phyloP scores from a whole-genome alignment of 2,329 filamentous ascomycete species.

The Fulvia fulva region DNA sequence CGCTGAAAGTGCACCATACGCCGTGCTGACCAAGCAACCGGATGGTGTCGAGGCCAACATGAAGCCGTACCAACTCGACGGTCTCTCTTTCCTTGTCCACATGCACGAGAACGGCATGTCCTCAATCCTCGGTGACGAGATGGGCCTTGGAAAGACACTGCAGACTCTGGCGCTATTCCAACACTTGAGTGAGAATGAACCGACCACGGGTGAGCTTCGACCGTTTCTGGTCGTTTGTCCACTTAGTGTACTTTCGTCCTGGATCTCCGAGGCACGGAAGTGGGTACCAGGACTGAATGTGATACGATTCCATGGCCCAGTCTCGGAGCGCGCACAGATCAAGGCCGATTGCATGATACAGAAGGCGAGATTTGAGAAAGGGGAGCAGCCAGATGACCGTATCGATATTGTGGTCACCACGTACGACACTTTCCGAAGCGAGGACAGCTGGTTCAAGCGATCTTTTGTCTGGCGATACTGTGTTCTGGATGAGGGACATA shows the following conservation, averaged over 20 bases:
- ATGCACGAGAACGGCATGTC: constrained; percentile 45
- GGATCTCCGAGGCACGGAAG: constrained; percentile 46
- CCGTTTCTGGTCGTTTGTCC: constrained; percentile 50
- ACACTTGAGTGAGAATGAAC: constrained; percentile 42
- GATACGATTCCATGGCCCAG: constrained; percentile 47
- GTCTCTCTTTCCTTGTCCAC: constrained; percentile 48
- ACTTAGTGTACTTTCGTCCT: constrained; percentile 48
- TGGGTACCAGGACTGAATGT: constrained; percentile 48
- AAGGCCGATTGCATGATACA: constrained; percentile 35
- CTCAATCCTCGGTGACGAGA: constrained; percentile 48
- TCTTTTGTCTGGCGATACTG: constrained; percentile 51
- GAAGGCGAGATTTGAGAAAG: constrained; percentile 11
- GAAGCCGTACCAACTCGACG: constrained; percentile 51
- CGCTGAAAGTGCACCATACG: constrained; percentile 33
- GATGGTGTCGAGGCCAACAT: constrained; percentile 46
- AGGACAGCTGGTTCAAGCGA: constrained; percentile 48
- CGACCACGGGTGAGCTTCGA: constrained; percentile 37
- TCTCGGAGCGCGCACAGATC: constrained; percentile 41
- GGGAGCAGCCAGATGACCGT: constrained; percentile 35
- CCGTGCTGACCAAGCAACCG: constrained; percentile 41
- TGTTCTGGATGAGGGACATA: constrained; percentile 53
- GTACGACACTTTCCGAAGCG: constrained; percentile 47
- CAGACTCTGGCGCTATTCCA: constrained; percentile 50
- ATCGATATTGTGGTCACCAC: constrained; percentile 49
- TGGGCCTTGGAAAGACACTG: constrained; percentile 50